Evolutionary conservation across 495 filamentous ascomycete genomes (phyloP), one percentile per base, ranked within the genome.

Genomic region (Venustampulla echinocandica): DNA sequence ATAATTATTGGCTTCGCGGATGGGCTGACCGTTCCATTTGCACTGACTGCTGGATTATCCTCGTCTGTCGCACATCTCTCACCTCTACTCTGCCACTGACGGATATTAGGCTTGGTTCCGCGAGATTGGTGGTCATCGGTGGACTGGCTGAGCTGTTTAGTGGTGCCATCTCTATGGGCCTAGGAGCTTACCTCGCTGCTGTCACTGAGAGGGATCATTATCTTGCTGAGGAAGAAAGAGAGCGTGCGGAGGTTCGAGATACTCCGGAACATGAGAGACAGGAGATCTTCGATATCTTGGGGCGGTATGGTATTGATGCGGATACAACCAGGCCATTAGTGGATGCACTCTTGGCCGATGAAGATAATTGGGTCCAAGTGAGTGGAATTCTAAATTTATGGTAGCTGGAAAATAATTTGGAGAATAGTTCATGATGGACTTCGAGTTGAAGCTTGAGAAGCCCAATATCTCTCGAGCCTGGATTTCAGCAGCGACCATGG

Each of bases 151-250:
- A 85, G 61, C 70, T 84, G 15, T 74, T 79, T 49, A 70, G 69
- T 10, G 79, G 81, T 14, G 70, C 76, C 19, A 81, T 85, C 49
- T 80, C 76, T 14, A 84, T 84, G 81, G 81, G 81, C 10, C 69
- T 85, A 9, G 74, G 81, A 10, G 81, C 76, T n/a, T 85, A 74
- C 44, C 55, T 79, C 4, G 69, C 68, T 7, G 65, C 74, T 10
- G 59, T 63, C 10, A 76, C 67, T 2, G 73, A 77, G 19, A 41
- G 58, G 25, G 60, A 70, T 24, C 67, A 68, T 52, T 76, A 72
- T 55, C 55, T 62, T 23, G 55, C 61, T 18, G 74, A 76, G 51
- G 57, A 70, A 48, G 46, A 44, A n/a, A 59, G 70, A 14, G 71
- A 74, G 57, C 28, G 44, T 4, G 35, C 51, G 11, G 70, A 75